Evolutionary conservation across 768 basidiomycete genomes (phyloP), one percentile per base, ranked within the genome.

Genomic region (Leccinum arenicola): DNA sequence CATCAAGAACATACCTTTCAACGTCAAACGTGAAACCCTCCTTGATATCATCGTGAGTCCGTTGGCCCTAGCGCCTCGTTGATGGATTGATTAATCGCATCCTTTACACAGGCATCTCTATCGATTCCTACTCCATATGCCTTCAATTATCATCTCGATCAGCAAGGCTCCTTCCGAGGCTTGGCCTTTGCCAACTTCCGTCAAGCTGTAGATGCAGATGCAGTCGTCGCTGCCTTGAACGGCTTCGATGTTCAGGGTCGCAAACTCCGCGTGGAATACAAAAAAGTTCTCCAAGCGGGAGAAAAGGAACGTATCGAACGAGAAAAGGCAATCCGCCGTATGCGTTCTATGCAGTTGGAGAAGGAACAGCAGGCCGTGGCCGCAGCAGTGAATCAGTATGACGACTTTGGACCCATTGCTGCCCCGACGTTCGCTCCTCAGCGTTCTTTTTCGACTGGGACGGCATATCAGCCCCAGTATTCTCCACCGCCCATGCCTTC

Each of bases 1-100:
- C 72, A 98, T 99, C 76, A 99, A 99, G 85, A 98, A 98, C 81
- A 99, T 99, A 78, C 96, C 96, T 65, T 99, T 99, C 82, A 95
- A 95, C 69, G 94, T 98, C 65, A 93, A 95, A 78, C 88, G 93
- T 70, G 96, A 98, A 78, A 93, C 93, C 48, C 84, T 99, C 66
- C 86, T 98, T 70, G 89, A 91, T 78, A 94, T 98, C 73, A 98
- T 99, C 73, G 95, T 96, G 58, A 64, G 93, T 84, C 51, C 53
- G 64, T 61, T 45, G n/a, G n/a, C 54, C 38, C 48, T 50, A 31
- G 31, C 43, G 36, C 14, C 54, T 64, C 17, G 25, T 7, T 31
- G 35, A 62, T 56, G 14, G 10, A 15, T 51, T 68, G 48, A 64
- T 66, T 52, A 47, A 55, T 50, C 12, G 45, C 51, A 31, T 60